Evolutionary conservation across 169 alveolate species (phyloP).

Genomic region (Cryptosporidium felis): DNA sequence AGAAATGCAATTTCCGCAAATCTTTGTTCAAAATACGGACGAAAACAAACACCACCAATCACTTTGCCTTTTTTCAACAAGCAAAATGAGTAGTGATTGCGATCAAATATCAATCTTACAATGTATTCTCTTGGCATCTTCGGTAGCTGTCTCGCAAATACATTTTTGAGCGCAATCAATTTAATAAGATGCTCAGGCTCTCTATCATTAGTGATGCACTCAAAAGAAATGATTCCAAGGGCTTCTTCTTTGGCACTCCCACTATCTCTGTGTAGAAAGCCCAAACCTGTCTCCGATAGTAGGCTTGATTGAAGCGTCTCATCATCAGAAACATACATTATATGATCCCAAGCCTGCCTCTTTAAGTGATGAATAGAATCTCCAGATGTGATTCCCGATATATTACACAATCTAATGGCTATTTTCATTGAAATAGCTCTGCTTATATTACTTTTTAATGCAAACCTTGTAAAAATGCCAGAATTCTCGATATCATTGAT

Average conservation of each 20-base stretch:
- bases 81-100: conserved; percentile 95
- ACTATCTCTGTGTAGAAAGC: conserved; percentile 89
- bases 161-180: conserved; percentile 92
- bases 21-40: conserved; percentile 89
- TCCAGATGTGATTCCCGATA: background rate
- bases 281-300: conserved; percentile 91
- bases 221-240: conserved; percentile 87
- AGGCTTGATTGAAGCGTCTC: conserved; percentile 72
- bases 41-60: conserved; percentile 97
- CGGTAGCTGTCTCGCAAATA: conserved; percentile 95
- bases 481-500: conserved; percentile 45
- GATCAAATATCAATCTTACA: conserved; percentile 94
- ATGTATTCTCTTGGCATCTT: conserved; percentile 99
- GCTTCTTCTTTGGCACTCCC: conserved; percentile 92
- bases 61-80: conserved; percentile 90
- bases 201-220: conserved; percentile 91
- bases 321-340: conserved; percentile 41
- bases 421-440: conserved; percentile 50
- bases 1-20: conserved; percentile 98
- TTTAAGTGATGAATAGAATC: conserved; percentile 27
- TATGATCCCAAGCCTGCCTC: conserved; percentile 65
- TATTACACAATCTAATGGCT: conserved; percentile 5
- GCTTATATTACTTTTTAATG: conserved; percentile 46
- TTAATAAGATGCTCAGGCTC: conserved; percentile 86
- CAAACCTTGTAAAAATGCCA: conserved; percentile 53